A percentile compares a stretch with the other conserved stretches of the same genome.
Conservation (phyloP, 371 early-diverging fungal species). For the Apophysomyces elegans region DNA sequence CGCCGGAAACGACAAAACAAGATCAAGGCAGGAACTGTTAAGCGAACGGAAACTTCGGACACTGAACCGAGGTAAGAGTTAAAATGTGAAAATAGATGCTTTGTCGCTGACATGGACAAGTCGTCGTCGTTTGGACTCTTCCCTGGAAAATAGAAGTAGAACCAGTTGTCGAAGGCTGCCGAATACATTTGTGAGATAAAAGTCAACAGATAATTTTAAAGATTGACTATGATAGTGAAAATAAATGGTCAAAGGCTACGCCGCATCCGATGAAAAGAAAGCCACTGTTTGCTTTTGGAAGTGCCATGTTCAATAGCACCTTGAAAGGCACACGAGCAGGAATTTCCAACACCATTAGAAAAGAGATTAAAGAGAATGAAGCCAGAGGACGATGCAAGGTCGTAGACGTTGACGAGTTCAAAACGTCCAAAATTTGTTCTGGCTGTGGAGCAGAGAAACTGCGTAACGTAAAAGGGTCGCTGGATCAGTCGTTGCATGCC, state of each 20-base stretch:
- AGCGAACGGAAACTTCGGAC: too few species aligned
- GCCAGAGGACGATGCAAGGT: neutral
- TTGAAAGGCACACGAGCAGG: neutral
- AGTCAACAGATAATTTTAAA: neutral
- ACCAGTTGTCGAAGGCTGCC: neutral
- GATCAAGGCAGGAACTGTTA: too few species aligned
- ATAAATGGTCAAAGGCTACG: slow-evolving; percentile 4
- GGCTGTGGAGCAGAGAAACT: neutral
- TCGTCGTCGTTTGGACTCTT: too few species aligned
- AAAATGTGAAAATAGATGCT: too few species aligned
- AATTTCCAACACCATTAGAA: neutral
- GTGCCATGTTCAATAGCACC: neutral
- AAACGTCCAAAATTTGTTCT: too few species aligned
- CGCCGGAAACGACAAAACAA: too few species aligned
- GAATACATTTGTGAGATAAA: neutral
- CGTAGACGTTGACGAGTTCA: neutral
- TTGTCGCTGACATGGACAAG: too few species aligned
- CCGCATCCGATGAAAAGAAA: neutral
- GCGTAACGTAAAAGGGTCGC: neutral
- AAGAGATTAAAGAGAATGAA: neutral
- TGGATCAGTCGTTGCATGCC: slow-evolving; percentile 1
- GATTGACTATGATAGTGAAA: neutral
- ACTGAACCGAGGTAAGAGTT: too few species aligned
- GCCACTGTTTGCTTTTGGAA: neutral
- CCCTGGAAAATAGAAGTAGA: too few species aligned